These are phyloP conservation scores for Capronia coronata DNA, from an alignment of 2,329 filamentous ascomycete genomes.

Conservation along the genomic window DNA sequence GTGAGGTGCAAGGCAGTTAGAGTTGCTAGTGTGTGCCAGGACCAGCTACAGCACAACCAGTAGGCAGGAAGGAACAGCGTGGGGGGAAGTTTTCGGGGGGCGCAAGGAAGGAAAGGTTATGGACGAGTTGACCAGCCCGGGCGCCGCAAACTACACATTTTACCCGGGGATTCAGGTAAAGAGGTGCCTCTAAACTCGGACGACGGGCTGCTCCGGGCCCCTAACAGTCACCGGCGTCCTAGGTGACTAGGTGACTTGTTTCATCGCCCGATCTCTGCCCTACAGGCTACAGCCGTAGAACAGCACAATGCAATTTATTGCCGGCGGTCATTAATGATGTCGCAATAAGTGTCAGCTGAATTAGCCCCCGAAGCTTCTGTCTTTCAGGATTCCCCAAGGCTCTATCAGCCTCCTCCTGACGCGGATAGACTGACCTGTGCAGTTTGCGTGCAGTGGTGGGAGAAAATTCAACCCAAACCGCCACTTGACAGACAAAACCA, in stretches of 20 bases:
- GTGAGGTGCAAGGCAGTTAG: constrained; percentile 1
- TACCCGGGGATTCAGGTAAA: too few species aligned
- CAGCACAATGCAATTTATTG: background rate
- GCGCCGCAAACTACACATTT: too few species aligned
- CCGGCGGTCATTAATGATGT: background rate
- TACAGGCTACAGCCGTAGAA: background rate
- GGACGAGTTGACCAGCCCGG: too few species aligned
- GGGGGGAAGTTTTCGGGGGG: background rate
- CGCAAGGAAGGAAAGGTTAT: too few species aligned
- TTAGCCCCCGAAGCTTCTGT: background rate
- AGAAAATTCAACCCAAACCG: constrained; percentile 1
- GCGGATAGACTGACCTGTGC: background rate
- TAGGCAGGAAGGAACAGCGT: background rate
- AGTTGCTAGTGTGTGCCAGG: background rate
- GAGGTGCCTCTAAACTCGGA: background rate
- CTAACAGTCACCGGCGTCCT: background rate
- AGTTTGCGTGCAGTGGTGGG: background rate
- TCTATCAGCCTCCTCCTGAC: background rate
- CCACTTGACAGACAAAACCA: background rate
- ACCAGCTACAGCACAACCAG: background rate
- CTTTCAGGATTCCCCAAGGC: background rate
- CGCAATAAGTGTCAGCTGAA: background rate
- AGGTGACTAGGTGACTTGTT: background rate
- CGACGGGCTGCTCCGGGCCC: background rate
- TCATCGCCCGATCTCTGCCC: background rate